Evolutionary conservation across 805 yeast genomes (phyloP).

Genomic region (Lipomyces kockii): DNA sequence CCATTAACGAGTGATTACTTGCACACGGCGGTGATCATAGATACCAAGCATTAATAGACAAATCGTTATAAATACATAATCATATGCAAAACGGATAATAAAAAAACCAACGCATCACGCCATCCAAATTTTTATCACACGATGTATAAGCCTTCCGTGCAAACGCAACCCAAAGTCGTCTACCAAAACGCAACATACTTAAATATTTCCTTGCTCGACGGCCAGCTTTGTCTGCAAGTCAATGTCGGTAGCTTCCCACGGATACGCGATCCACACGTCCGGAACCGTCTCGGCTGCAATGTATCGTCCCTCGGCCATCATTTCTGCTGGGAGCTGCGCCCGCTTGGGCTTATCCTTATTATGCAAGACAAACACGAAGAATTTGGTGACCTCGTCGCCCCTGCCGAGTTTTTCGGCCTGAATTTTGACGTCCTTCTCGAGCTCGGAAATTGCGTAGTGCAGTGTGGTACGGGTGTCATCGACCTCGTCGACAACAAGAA

Average conservation of each 20-base stretch:
- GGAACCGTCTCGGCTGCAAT: conserved; percentile 74
- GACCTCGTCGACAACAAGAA: conserved; percentile 85
- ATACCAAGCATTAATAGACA: background rate
- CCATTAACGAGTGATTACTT: background rate
- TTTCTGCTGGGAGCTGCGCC: conserved; percentile 67
- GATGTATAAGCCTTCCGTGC: background rate
- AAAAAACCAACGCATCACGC: background rate
- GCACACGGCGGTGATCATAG: background rate
- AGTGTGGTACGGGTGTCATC: conserved; percentile 91
- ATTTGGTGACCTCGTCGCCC: conserved; percentile 62
- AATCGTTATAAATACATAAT: background rate
- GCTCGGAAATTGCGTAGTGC: conserved; percentile 79
- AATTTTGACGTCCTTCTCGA: conserved; percentile 65
- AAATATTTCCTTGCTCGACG: conserved; percentile 66
- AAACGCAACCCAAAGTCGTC: background rate
- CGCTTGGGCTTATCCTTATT: conserved; percentile 82
- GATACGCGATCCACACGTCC: conserved; percentile 86
- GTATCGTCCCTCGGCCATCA: conserved; percentile 69
- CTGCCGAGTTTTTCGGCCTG: conserved; percentile 67
- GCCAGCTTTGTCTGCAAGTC: conserved; percentile 75
- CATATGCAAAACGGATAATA: background rate
- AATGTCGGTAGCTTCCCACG: conserved; percentile 86
- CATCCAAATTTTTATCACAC: background rate
- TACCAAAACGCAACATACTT: conserved; percentile 4
- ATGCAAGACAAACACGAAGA: conserved; percentile 80